Evolutionary conservation across 2,329 filamentous ascomycete species (phyloP), one percentile per base, ranked within the genome.

Genomic region (Fusarium napiforme): DNA sequence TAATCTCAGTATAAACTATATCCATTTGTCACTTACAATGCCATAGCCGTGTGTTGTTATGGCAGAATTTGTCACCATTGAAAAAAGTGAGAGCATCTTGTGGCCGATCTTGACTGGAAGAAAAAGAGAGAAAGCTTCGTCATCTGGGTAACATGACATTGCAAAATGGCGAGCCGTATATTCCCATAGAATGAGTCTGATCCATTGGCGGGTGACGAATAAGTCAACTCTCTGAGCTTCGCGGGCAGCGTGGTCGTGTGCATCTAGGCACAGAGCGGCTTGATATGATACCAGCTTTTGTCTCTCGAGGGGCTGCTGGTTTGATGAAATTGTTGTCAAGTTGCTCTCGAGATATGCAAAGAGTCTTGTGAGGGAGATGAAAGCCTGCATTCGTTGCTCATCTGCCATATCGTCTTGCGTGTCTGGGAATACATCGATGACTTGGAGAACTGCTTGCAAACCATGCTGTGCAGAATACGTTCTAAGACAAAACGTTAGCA

Each of bases 141-240:
- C 64, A 2, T 77, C 71, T 16, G 75, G 69, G 34, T 75, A 65
- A 32, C 75, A 72, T 1, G 78, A 78, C 75, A 79, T 75, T 19
- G 66, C 63, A 60, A 77, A 79, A 60, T 78, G 78, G 2, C 76
- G 63, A 7, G 74, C 66, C 0, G 77, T 79, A 21, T 79, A 79
- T 57, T 79, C 76, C 78, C 78, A 79, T 2, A 77, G 39, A 4
- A 79, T 71, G 0, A 79, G 67, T 9, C 75, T 71, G 28, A 79
- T 75, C 78, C 78, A 79, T 52, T 79, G 77, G 5, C 76, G 72
- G 6, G 78, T 78, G 6, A 79, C 77, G 43, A 77, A 78, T 9
- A 79, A 30, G 21, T 79, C 77, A 1, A 79, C 78, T 9, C 71
- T 53, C 53, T 79, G 78, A 2, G 74, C 64, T 53, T 79, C 78